These are phyloP conservation scores for Colletotrichum sojae DNA, from an alignment of 2,329 filamentous ascomycete species.

Conservation along the genomic window DNA sequence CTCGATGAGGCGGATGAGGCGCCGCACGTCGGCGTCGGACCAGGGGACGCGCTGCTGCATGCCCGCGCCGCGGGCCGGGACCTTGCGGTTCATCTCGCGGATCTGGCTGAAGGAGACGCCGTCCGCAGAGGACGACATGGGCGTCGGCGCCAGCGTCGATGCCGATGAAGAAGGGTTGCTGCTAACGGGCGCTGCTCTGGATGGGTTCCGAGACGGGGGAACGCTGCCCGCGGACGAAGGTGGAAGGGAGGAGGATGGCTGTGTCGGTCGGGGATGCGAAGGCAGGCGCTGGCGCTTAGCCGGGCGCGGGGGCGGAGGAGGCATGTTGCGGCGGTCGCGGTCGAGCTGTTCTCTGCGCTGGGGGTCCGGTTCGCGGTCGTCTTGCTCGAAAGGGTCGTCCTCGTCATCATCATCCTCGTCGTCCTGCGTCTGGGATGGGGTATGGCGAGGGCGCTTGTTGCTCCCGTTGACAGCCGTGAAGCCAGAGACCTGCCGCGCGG, in stretches of 20 bases:
- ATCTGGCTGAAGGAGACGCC: conserved; percentile 43
- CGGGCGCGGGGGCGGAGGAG: conserved; percentile 31
- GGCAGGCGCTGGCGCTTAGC: conserved; percentile 18
- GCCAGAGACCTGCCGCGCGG: background rate
- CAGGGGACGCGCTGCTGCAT: conserved; percentile 54
- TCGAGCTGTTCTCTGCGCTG: conserved; percentile 46
- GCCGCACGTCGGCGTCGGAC: conserved; percentile 57
- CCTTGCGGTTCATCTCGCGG: conserved; percentile 25
- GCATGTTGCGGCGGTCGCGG: conserved; percentile 42
- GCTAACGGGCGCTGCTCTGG: background rate
- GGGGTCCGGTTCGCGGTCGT: conserved; percentile 38
- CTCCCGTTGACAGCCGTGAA: conserved; percentile 25
- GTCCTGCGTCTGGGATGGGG: conserved; percentile 13
- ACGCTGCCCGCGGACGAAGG: conserved; percentile 16
- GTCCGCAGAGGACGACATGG: conserved; percentile 47
- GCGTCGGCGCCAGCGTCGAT: conserved; percentile 48
- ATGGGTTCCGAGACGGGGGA: conserved; percentile 13
- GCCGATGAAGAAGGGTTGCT: conserved; percentile 38
- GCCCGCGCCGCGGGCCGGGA: conserved; percentile 7
- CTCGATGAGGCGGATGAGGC: conserved; percentile 60
- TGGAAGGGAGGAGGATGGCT: conserved; percentile 22
- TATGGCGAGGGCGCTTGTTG: conserved; percentile 29
- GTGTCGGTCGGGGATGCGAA: background rate
- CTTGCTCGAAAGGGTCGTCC: conserved; percentile 43
- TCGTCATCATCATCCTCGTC: background rate